Base-by-base conservation (phyloP, 176 grass and related monocot species). In the Avena insularis region DNA sequence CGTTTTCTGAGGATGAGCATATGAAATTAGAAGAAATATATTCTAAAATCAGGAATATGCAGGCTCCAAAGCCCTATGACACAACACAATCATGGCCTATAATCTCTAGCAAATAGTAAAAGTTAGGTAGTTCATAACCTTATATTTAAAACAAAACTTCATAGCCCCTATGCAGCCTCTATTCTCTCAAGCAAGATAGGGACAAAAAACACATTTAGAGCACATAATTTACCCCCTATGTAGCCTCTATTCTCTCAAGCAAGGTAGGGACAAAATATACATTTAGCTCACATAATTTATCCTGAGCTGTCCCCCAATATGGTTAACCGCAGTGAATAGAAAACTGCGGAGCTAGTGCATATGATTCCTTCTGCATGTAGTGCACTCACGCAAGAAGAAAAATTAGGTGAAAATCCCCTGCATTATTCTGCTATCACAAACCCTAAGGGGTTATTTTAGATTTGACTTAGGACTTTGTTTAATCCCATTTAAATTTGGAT, bases 391-490 rank as follows among this genome's bases (percentile, higher is more conserved):
- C 33, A 43, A 70, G 58, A 90, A 36, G 73, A 62, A 79, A 79
- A 83, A 80, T 76, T 79, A 12, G 71, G 77, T 88, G 83, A 89
- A 83, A 91, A 83, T 84, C 71, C 92, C 83, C 84, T 81, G 80
- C 70, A 68, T 92, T 90, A 92, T 97, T 92, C 90, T 79, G 29
- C 65, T 65, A 71, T 86, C 36, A 79, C 69, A 84, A 38, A 82
- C 33, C 45, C 63, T 83, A 47, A 47, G 73, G 69, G 72, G n/a
- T 82, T 90, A 82, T 80, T 88, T 89, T 92, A 97, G 84, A 84
- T 94, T 91, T 91, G 95, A 97, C 92, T 91, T 80, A 79, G n/a
- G 59, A 43, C 71, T 53, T 91, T 87, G 71, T 97, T 85, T 83
- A 92, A 82, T 92, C 77, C 79, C 80, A 82, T 88, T 88, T 89